Percentiles rank a stretch among this genome's conserved stretches.
These are phyloP conservation scores for Sporothrix phasma DNA, from an alignment of 2,329 filamentous ascomycete genomes.

Conservation along the genomic window DNA sequence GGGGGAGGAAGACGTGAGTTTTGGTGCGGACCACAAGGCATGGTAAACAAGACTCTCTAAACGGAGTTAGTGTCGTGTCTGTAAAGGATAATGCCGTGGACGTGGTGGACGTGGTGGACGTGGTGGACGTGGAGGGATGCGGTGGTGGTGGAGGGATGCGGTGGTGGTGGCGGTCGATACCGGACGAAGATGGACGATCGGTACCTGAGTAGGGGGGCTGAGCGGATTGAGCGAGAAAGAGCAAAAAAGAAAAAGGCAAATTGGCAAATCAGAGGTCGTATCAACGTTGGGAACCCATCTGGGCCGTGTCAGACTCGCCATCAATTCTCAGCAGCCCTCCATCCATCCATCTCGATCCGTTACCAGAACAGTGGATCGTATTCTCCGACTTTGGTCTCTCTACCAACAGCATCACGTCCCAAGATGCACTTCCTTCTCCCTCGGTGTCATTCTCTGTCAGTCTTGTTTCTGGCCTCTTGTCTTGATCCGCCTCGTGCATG, in stretches of 20 bases:
- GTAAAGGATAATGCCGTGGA: too few relatives aligned
- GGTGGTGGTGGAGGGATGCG: too few relatives aligned
- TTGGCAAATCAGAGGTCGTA: neutral
- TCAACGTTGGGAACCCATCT: neutral
- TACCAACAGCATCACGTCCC: neutral
- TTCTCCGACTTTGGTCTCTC: neutral
- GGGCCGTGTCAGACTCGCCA: too few relatives aligned
- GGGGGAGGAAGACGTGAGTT: too few relatives aligned
- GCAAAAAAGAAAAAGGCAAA: neutral
- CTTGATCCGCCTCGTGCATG: neutral
- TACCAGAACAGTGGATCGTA: too few relatives aligned
- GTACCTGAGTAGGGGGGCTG: neutral
- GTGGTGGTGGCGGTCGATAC: neutral
- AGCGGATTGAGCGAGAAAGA: neutral
- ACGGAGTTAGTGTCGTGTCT: too few relatives aligned
- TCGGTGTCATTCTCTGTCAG: too few relatives aligned
- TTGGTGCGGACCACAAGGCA: neutral
- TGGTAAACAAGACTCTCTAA: too few relatives aligned
- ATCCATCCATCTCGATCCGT: neutral
- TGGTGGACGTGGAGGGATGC: too few relatives aligned
- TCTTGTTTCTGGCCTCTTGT: neutral
- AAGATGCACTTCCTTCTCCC: neutral
- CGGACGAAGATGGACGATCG: neutral
- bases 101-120: too few relatives aligned
- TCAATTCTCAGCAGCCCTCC: neutral